A percentile compares a stretch with the other conserved stretches of the same genome.
phyloP scores from a whole-genome alignment of 1,139 yeast genomes.

The Arxiozyma heterogenica region DNA sequence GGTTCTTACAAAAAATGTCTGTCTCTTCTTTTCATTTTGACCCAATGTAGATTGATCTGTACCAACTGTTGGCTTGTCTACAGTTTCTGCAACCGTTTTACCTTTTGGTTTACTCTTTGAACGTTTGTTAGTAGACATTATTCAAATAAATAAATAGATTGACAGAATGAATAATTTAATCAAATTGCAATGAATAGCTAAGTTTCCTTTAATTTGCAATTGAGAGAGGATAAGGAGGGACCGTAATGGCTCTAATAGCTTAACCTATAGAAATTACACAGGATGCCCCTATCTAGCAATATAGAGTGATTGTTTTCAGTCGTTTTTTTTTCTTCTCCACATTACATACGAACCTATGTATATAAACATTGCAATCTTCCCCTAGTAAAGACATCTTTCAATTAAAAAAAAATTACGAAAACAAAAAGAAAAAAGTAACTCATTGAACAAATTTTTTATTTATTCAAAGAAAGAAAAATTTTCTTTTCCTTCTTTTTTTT shows the following conservation, averaged over 20 bases:
- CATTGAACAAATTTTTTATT: too few relatives aligned
- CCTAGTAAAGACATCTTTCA: not conserved
- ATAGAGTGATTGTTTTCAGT: not conserved
- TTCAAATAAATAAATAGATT: not conserved
- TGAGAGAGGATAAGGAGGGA: not conserved
- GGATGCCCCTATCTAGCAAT: not conserved
- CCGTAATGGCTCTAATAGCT: not conserved
- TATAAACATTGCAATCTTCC: too few relatives aligned
- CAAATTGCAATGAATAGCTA: too few relatives aligned
- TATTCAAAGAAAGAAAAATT: too few relatives aligned
- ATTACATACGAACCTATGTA: not conserved
- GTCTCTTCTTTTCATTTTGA: slow-evolving; percentile 21
- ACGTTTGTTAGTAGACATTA: not conserved
- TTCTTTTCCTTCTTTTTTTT: too few relatives aligned
- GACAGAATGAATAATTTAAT: too few relatives aligned
- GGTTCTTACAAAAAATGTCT: slow-evolving; percentile 69
- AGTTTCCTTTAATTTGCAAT: too few relatives aligned
- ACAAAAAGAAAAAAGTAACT: too few relatives aligned
- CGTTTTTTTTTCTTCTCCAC: not conserved
- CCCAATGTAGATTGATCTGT: not conserved
- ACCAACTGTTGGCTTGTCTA: not conserved
- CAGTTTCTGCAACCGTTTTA: not conserved
- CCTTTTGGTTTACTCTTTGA: not conserved
- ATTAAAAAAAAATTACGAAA: too few relatives aligned
- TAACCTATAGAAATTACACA: not conserved